Evolutionary conservation across 805 yeast species (phyloP).

Genomic region (Candida germanica): DNA sequence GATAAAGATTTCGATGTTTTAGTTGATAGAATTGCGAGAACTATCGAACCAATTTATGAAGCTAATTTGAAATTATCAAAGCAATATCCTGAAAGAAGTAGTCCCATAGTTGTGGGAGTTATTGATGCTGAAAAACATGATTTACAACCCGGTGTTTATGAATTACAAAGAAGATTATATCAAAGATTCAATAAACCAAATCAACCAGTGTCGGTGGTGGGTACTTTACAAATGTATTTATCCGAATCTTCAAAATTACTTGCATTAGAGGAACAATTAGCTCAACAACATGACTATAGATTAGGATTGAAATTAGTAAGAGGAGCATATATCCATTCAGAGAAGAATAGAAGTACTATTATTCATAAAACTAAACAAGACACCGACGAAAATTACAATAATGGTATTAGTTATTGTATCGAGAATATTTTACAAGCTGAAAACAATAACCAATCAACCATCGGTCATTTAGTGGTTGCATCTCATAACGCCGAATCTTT

Average conservation of each 20-base stretch:
- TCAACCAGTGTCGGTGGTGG: conserved; percentile 67
- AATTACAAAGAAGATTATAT: conserved; percentile 79
- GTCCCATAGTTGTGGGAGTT: conserved; percentile 74
- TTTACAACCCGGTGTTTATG: conserved; percentile 88
- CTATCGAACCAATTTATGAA: conserved; percentile 55
- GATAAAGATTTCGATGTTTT: conserved; percentile 51
- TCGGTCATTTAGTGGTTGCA: conserved; percentile 85
- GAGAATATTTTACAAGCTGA: conserved; percentile 50
- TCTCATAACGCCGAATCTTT: conserved; percentile 85
- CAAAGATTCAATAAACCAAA: conserved; percentile 62
- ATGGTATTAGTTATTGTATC: conserved; percentile 62
- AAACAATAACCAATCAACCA: conserved; percentile 41
- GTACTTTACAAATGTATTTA: conserved; percentile 91
- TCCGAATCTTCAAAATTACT: conserved; percentile 65
- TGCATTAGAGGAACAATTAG: conserved; percentile 60
- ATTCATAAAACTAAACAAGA: conserved; percentile 74
- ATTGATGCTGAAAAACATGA: conserved; percentile 91
- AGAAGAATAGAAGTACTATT: conserved; percentile 61
- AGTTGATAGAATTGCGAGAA: conserved; percentile 60
- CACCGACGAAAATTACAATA: conserved; percentile 76
- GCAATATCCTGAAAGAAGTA: conserved; percentile 58
- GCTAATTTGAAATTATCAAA: conserved; percentile 49
- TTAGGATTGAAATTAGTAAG: conserved; percentile 87
- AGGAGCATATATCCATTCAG: conserved; percentile 94
- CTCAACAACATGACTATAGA: conserved; percentile 58